phyloP scores from a whole-genome alignment of 192 early-diverging fungal species.

The Gamsiella multidivaricata region DNA sequence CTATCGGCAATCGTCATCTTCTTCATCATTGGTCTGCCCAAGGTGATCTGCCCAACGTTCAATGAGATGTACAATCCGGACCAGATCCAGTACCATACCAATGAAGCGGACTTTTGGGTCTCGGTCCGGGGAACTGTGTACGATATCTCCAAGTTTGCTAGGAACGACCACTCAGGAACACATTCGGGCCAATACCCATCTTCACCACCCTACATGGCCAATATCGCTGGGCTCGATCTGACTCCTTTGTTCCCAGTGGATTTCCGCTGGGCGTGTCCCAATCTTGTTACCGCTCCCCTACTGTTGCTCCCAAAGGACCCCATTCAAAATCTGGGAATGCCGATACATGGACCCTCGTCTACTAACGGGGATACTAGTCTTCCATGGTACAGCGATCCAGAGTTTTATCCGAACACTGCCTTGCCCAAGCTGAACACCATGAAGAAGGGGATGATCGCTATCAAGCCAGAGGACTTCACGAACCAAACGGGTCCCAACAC shows the following conservation, averaged over 20 bases:
- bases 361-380: conserved; percentile 4
- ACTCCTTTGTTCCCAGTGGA: conserved; percentile 69
- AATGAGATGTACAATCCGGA: conserved; percentile 68
- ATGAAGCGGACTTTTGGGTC: conserved; percentile 71
- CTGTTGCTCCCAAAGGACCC: conserved; percentile 6
- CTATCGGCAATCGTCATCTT: conserved; percentile 84
- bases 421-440: conserved; percentile 62
- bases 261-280: conserved; percentile 41
- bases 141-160: conserved; percentile 72
- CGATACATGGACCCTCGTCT: conserved; percentile 31
- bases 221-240: conserved; percentile 66
- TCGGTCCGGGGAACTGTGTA: conserved; percentile 72
- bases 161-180: conserved; percentile 60
- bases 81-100: conserved; percentile 66
- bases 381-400: conserved; percentile 28
- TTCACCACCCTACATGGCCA: conserved; percentile 39
- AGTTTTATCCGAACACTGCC: conserved; percentile 53
- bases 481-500: conserved; percentile 57
- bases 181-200: conserved; percentile 42
- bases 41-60: conserved; percentile 82
- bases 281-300: conserved; percentile 28
- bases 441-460: conserved; percentile 74
- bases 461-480: conserved; percentile 68
- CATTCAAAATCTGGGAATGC: conserved; percentile 11
- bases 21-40: conserved; percentile 87